Percentiles rank a stretch among this genome's conserved stretches.
phyloP scores from a whole-genome alignment of 768 basidiomycete genomes.

The Boletus rubroflammeus region DNA sequence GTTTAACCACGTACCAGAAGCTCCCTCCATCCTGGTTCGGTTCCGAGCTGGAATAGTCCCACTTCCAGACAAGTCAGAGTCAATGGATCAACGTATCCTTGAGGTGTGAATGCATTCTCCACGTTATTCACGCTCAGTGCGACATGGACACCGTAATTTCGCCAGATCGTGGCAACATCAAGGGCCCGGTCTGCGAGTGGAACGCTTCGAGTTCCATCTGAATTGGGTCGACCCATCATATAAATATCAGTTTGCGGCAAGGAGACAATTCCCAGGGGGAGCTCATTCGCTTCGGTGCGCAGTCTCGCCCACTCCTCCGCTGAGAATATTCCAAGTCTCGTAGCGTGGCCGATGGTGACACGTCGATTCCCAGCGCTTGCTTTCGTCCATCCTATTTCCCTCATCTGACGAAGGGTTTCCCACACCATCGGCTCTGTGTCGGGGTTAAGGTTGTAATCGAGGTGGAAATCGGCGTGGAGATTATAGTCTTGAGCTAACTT shows the following conservation, averaged over 20 bases:
- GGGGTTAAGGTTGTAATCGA: constrained; percentile 62
- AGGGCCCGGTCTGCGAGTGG: constrained; percentile 51
- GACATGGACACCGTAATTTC: constrained; percentile 43
- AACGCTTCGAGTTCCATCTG: constrained; percentile 21
- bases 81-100: constrained; percentile 62
- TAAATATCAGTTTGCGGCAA: constrained; percentile 66
- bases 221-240: constrained; percentile 52
- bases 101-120: constrained; percentile 66
- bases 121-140: constrained; percentile 64
- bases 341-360: constrained; percentile 60
- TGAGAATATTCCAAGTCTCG: constrained; percentile 52
- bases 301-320: constrained; percentile 44
- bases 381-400: constrained; percentile 26
- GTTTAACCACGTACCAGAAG: constrained; percentile 42
- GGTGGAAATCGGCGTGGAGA: constrained; percentile 59
- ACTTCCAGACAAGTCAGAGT: constrained; percentile 55
- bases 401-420: constrained; percentile 46
- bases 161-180: constrained; percentile 46
- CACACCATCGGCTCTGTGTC: constrained; percentile 50
- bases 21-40: constrained; percentile 40
- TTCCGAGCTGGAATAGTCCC: constrained; percentile 57
- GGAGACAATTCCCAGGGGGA: constrained; percentile 53
- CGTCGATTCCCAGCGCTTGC: constrained; percentile 28
- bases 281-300: constrained; percentile 31
- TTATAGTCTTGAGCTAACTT: constrained; percentile 37